Conservation (phyloP, 345 rosid genomes). For the Gynandropsis gynandra region DNA sequence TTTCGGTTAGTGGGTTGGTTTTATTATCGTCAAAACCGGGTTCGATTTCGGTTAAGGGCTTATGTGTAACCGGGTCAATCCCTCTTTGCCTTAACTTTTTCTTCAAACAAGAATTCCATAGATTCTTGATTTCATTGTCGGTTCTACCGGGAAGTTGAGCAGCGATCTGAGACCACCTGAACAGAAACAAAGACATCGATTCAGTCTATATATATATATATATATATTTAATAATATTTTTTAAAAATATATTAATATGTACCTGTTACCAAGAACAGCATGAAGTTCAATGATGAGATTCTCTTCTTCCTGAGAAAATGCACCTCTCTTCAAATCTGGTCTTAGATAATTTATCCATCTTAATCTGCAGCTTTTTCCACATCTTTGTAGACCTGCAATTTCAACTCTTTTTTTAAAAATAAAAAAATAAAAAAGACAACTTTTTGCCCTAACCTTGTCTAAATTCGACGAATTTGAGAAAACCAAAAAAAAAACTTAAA, state of each 20-base stretch:
- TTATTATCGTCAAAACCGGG: constrained; percentile 41
- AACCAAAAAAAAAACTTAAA: background rate
- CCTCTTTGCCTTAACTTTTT: constrained; percentile 51
- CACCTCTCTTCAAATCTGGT: constrained; percentile 97
- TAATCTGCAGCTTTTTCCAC: constrained; percentile 96
- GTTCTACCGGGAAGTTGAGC: constrained; percentile 66
- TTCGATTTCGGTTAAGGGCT: constrained; percentile 51
- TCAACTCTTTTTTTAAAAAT: background rate
- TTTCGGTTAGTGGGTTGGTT: no score
- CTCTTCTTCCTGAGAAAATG: constrained; percentile 92
- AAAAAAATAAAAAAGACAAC: background rate
- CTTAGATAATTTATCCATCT: constrained; percentile 95
- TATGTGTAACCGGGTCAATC: constrained; percentile 59
- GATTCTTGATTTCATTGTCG: constrained; percentile 59
- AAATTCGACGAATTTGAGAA: background rate
- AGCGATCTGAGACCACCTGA: constrained; percentile 67
- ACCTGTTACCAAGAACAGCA: constrained; percentile 90
- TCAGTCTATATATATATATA: background rate
- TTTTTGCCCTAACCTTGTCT: background rate
- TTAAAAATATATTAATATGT: background rate
- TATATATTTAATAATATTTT: background rate
- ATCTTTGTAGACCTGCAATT: constrained; percentile 72
- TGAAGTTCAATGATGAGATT: constrained; percentile 80
- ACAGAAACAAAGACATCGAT: background rate
- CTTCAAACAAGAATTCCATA: constrained; percentile 60